These are phyloP conservation scores for Mollisia scopiformis DNA, from an alignment of 2,329 filamentous ascomycete genomes.

Conservation along the genomic window DNA sequence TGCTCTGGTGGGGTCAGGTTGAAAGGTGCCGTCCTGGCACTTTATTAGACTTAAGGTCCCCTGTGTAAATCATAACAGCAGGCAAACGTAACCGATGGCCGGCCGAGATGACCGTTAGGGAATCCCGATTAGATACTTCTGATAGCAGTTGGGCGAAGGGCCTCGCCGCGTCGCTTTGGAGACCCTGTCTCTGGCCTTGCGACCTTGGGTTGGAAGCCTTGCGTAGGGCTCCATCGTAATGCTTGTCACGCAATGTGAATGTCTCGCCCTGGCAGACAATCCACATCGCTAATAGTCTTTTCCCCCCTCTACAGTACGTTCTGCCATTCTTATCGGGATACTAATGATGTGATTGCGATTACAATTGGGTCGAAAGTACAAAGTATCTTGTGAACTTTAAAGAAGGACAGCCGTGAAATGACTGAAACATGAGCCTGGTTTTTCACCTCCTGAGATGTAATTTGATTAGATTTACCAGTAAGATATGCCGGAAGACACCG, in stretches of 20 bases:
- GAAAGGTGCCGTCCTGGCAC: background rate
- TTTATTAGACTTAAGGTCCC: constrained; percentile 2
- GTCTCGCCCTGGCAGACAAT: background rate
- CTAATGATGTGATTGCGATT: too few relatives aligned
- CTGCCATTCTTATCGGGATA: background rate
- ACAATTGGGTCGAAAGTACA: too few relatives aligned
- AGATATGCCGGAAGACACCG: constrained; percentile 13
- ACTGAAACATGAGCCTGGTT: background rate
- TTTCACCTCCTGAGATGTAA: background rate
- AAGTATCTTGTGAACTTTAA: too few relatives aligned
- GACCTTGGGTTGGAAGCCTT: background rate
- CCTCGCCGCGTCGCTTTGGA: background rate
- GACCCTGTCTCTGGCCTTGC: background rate
- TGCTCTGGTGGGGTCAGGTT: constrained; percentile 2
- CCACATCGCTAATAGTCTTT: background rate
- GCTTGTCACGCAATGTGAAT: background rate
- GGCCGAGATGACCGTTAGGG: background rate
- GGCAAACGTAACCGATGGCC: background rate
- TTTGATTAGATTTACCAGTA: background rate
- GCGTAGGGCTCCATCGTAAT: background rate
- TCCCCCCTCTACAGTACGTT: background rate
- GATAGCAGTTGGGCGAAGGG: background rate
- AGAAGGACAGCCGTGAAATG: background rate
- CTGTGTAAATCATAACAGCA: constrained; percentile 4
- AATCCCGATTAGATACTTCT: background rate